These are phyloP conservation scores for Corchorus capsularis DNA, from an alignment of 345 rosid species.

Conservation along the genomic window DNA sequence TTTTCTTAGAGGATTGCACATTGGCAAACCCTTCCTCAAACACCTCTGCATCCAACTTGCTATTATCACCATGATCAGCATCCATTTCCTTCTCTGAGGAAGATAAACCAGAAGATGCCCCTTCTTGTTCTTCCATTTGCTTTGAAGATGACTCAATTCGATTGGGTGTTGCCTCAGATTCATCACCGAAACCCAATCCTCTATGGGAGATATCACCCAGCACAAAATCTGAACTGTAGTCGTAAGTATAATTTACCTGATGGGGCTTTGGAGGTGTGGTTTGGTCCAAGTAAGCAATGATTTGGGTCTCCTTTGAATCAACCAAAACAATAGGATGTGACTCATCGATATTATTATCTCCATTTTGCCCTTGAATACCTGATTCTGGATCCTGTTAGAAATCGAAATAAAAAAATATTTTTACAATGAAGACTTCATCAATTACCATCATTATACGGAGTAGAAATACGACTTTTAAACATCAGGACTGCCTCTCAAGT, in stretches of 20 bases:
- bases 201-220: constrained; percentile 60
- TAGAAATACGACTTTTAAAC: background rate
- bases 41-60: constrained; percentile 30
- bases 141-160: constrained; percentile 49
- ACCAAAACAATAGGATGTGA: constrained; percentile 46
- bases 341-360: constrained; percentile 26
- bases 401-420: constrained; percentile 6
- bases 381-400: constrained; percentile 36
- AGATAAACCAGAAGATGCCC: constrained; percentile 31
- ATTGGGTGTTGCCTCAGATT: constrained; percentile 47
- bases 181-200: constrained; percentile 67
- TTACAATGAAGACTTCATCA: background rate
- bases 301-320: constrained; percentile 44
- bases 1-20: constrained; percentile 40
- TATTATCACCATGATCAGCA: constrained; percentile 27
- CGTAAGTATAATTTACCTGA: constrained; percentile 45
- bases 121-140: constrained; percentile 41
- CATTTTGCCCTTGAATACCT: constrained; percentile 6
- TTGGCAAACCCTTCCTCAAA: constrained; percentile 39
- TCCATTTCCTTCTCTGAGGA: constrained; percentile 39
- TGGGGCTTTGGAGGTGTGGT: constrained; percentile 41
- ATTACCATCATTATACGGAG: background rate
- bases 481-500: background rate
- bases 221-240: constrained; percentile 61
- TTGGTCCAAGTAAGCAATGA: constrained; percentile 68